Conservation (phyloP, 2,329 filamentous ascomycete genomes). For the Harringtonia aguacate region DNA sequence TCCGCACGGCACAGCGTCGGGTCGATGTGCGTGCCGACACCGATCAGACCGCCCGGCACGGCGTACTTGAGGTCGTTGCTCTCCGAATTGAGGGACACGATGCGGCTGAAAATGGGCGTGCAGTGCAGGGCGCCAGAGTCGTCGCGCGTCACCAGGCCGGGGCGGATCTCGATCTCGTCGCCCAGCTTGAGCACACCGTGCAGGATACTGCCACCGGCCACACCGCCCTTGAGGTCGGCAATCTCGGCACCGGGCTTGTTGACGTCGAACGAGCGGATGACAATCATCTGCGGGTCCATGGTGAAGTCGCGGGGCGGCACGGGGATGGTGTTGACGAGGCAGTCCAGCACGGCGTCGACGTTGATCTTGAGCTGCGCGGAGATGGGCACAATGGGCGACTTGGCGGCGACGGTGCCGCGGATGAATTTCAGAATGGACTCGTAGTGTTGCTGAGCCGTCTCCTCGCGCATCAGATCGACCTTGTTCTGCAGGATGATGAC, state of each 20-base stretch:
- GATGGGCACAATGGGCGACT: conserved; percentile 91
- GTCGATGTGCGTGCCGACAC: conserved; percentile 95
- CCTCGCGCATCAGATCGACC: conserved; percentile 96
- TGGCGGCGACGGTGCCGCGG: conserved; percentile 89
- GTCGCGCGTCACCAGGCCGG: conserved; percentile 95
- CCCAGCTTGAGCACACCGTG: conserved; percentile 95
- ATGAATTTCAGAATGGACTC: conserved; percentile 98
- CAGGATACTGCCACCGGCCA: conserved; percentile 92
- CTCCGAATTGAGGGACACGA: conserved; percentile 92
- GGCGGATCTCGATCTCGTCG: conserved; percentile 96
- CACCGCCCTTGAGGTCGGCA: conserved; percentile 95
- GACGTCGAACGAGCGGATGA: conserved; percentile 98
- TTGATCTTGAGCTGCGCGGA: conserved; percentile 98
- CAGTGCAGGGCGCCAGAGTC: conserved; percentile 90
- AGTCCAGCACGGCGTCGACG: conserved; percentile 95
- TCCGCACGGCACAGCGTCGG: conserved; percentile 97
- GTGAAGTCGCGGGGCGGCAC: conserved; percentile 86
- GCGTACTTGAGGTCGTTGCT: conserved; percentile 98
- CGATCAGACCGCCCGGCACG: conserved; percentile 92
- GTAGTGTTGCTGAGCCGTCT: conserved; percentile 87
- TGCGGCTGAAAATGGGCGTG: conserved; percentile 91
- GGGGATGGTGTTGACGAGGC: conserved; percentile 90
- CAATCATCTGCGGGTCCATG: conserved; percentile 92
- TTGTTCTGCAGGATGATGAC: conserved; percentile 99
- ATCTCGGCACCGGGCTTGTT: conserved; percentile 99